Evolutionary conservation across 352 stramenopile genomes (phyloP).

Genomic region (Phytophthora pluvialis): DNA sequence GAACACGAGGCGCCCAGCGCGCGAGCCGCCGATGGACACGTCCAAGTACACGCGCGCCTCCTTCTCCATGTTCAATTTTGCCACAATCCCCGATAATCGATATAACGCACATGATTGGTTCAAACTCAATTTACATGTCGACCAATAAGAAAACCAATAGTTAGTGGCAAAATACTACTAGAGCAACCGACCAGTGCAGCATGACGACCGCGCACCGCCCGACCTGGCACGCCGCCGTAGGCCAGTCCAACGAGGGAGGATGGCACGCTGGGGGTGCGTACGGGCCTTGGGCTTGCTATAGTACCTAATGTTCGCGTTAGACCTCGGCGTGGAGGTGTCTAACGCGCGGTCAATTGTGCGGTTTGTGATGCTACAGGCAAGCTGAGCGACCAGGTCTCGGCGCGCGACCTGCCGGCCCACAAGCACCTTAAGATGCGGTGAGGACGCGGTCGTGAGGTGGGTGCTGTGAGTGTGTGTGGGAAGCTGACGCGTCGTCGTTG

Average conservation of each 20-base stretch:
- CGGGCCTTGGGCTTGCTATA: neutral
- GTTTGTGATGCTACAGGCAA: conserved; percentile 50
- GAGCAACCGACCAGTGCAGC: neutral
- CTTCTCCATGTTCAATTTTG: conserved; percentile 26
- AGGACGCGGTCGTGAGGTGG: neutral
- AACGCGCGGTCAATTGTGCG: neutral
- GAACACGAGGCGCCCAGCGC: conserved; percentile 68
- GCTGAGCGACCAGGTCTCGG: conserved; percentile 82
- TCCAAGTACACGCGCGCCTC: conserved; percentile 49
- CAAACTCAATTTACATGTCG: neutral
- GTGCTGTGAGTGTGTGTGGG: neutral
- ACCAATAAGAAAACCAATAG: conserved; percentile 4
- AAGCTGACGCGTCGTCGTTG: neutral
- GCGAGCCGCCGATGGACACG: conserved; percentile 91
- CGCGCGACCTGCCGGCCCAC: conserved; percentile 81
- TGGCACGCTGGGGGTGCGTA: conserved; percentile 78
- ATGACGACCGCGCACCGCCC: conserved; percentile 90
- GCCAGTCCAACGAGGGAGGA: conserved; percentile 87
- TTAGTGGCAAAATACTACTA: too few relatives aligned
- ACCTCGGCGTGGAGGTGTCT: neutral
- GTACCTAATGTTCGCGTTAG: neutral
- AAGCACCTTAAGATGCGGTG: conserved; percentile 86
- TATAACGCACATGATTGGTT: neutral
- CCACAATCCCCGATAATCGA: neutral
- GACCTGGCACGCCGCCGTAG: conserved; percentile 87